A percentile compares a stretch with the other conserved stretches of the same genome.
Evolutionary conservation across 2,329 filamentous ascomycete genomes (phyloP).

Genomic region (Hymenoscyphus scutula): DNA sequence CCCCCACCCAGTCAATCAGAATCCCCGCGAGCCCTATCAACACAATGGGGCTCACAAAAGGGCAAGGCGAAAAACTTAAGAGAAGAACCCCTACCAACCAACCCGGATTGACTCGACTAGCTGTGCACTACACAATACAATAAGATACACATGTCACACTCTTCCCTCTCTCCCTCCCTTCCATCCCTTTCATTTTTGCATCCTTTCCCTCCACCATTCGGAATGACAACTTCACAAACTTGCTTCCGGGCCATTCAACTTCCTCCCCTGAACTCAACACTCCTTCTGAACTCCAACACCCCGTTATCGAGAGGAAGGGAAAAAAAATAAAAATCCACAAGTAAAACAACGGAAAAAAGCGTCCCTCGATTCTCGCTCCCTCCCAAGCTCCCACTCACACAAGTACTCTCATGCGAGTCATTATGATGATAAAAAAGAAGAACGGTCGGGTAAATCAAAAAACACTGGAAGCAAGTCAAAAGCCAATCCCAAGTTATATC

Average conservation of each 20-base stretch:
- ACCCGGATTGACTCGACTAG: constrained; percentile 1
- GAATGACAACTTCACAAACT: not conserved
- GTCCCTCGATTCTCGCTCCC: not conserved
- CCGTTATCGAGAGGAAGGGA: not conserved
- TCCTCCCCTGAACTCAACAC: constrained; percentile 2
- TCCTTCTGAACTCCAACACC: constrained; percentile 10
- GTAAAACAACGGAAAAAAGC: constrained; percentile 1
- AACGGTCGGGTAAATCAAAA: constrained; percentile 2
- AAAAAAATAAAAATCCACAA: not conserved
- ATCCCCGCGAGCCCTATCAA: not conserved
- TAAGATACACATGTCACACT: constrained; percentile 8
- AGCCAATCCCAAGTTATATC: constrained; percentile 1
- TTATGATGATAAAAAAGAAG: not conserved
- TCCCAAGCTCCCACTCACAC: not conserved
- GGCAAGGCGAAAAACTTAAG: not conserved
- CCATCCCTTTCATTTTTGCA: not conserved
- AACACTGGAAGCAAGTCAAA: constrained; percentile 3
- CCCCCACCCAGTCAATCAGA: not conserved
- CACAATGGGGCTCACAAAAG: not conserved
- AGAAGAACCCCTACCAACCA: not conserved
- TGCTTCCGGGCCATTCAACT: not conserved
- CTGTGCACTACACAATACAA: constrained; percentile 12
- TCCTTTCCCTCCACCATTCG: not conserved
- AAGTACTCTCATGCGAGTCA: not conserved
- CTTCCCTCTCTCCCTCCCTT: not conserved